Conservation (phyloP, 2,329 filamentous ascomycete genomes). For the Botrytis galanthina region DNA sequence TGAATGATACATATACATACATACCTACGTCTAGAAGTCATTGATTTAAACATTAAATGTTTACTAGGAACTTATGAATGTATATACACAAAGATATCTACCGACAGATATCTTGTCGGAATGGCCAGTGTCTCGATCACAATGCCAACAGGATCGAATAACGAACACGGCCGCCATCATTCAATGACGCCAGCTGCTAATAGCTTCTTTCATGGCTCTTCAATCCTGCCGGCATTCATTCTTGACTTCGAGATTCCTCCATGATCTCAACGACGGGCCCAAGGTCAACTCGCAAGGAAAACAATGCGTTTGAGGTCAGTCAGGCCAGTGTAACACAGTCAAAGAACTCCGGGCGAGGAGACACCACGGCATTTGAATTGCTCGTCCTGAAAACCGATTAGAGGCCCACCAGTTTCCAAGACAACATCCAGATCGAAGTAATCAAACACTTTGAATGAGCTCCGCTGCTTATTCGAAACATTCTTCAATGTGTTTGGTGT, state of each 20-base stretch:
- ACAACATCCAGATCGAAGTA: background rate
- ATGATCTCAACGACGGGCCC: background rate
- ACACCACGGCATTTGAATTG: background rate
- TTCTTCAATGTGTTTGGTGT: background rate
- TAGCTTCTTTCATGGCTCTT: background rate
- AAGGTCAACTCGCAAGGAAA: background rate
- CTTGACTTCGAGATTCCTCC: background rate
- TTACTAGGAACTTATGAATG: background rate
- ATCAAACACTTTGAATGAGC: fast-evolving
- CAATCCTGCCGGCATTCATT: background rate
- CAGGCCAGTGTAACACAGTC: background rate
- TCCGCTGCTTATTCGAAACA: background rate
- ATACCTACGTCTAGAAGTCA: background rate
- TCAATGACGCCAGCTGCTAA: background rate
- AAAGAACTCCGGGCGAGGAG: background rate
- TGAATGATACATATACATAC: too few species aligned
- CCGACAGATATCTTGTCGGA: background rate
- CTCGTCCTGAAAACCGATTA: background rate
- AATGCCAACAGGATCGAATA: background rate
- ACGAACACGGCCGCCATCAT: background rate
- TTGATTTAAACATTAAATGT: background rate
- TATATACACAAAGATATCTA: background rate
- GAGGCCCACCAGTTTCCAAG: background rate
- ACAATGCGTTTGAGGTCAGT: background rate
- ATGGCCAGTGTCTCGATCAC: background rate